Evolutionary conservation across 2,329 filamentous ascomycete species (phyloP).

Genomic region (Alternaria angustiovoidea): DNA sequence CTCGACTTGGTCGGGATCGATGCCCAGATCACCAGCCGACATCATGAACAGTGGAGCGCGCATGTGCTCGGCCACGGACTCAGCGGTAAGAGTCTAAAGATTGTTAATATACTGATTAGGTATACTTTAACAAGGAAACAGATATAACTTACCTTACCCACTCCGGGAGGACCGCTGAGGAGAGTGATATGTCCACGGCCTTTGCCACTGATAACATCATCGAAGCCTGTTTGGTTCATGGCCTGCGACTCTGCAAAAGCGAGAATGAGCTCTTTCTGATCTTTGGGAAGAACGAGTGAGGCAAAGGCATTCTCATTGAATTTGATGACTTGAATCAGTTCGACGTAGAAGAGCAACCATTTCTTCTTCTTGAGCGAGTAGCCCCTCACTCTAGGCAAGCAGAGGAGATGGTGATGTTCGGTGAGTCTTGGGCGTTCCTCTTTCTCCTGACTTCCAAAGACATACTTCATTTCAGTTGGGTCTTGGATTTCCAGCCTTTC

Average conservation of each 20-base stretch:
- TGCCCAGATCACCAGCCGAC: conserved; percentile 70
- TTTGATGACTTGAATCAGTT: conserved; percentile 76
- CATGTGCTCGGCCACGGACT: conserved; percentile 85
- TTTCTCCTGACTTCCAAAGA: conserved; percentile 41
- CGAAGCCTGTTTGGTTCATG: conserved; percentile 77
- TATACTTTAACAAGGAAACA: neutral
- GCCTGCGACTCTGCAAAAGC: conserved; percentile 84
- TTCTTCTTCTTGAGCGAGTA: conserved; percentile 88
- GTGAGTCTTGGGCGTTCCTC: conserved; percentile 65
- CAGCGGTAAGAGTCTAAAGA: conserved; percentile 74
- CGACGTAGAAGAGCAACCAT: conserved; percentile 87
- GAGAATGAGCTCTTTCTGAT: conserved; percentile 72
- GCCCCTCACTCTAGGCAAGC: conserved; percentile 81
- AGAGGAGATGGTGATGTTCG: conserved; percentile 81
- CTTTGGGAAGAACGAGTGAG: conserved; percentile 74
- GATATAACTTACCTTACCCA: conserved; percentile 66
- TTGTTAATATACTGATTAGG: neutral
- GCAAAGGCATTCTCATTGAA: conserved; percentile 86
- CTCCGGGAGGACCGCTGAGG: conserved; percentile 83
- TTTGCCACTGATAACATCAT: conserved; percentile 74
- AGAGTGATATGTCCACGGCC: conserved; percentile 83
- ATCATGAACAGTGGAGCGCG: conserved; percentile 84
- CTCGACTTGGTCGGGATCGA: conserved; percentile 55
- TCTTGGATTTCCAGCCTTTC: conserved; percentile 16
- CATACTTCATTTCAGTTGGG: conserved; percentile 19